These are phyloP conservation scores for Fusarium nematophilum DNA, from an alignment of 2,329 filamentous ascomycete species.

Conservation along the genomic window DNA sequence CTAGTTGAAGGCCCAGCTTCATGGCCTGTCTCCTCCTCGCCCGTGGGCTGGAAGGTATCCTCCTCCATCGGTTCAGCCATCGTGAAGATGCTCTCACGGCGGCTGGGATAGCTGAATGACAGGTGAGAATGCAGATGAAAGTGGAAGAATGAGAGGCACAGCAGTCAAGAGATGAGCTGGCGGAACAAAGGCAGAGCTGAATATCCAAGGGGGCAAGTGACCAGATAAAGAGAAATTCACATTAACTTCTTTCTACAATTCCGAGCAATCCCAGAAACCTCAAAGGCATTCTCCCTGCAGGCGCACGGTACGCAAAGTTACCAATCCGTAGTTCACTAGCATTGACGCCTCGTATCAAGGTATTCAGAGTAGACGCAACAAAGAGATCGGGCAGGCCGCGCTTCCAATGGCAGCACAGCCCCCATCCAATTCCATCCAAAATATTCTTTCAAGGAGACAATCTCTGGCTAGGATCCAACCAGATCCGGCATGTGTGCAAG, in stretches of 20 bases:
- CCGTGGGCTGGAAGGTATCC: neutral
- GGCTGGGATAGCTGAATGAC: neutral
- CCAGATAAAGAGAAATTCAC: conserved; percentile 4
- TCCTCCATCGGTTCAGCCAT: conserved; percentile 26
- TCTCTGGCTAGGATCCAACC: neutral
- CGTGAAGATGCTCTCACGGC: neutral
- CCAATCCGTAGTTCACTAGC: conserved; percentile 5
- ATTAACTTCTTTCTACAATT: neutral
- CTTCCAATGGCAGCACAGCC: neutral
- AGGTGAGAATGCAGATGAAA: neutral
- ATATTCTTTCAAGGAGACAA: conserved; percentile 1
- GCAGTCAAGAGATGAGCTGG: neutral
- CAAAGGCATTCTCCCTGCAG: conserved; percentile 7
- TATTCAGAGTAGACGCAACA: conserved; percentile 33
- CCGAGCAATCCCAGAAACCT: conserved; percentile 1
- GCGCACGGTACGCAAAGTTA: conserved; percentile 14
- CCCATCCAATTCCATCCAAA: conserved; percentile 1
- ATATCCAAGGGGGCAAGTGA: neutral
- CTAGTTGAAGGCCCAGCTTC: neutral
- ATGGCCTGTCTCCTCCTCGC: neutral
- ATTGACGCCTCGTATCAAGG: conserved; percentile 7
- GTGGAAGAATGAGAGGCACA: neutral
- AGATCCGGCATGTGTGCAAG: neutral
- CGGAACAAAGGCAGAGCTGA: neutral
- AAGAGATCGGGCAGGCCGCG: conserved; percentile 31